phyloP scores from a whole-genome alignment of 306 rosid species.

The Acacia acuminata region DNA sequence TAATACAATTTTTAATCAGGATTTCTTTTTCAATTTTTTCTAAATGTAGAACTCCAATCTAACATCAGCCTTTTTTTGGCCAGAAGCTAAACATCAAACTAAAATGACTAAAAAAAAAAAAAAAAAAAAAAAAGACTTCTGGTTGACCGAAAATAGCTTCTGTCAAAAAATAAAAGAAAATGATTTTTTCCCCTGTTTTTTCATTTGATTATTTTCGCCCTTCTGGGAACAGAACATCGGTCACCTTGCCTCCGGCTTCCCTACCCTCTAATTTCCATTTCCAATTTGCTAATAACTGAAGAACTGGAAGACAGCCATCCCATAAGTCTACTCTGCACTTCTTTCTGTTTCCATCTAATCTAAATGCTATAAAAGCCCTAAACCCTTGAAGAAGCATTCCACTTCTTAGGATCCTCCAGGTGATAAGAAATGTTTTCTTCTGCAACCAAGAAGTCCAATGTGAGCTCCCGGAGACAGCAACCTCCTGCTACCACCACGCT shows the following conservation, averaged over 20 bases:
- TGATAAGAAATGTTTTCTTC: slow-evolving; percentile 67
- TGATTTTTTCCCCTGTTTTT: too few relatives aligned
- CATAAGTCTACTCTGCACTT: neutral
- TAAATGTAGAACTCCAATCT: too few relatives aligned
- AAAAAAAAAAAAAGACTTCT: too few relatives aligned
- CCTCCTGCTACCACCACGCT: slow-evolving; percentile 15
- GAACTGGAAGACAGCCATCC: neutral
- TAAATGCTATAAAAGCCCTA: slow-evolving; percentile 40
- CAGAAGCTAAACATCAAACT: too few relatives aligned
- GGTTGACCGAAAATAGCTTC: too few relatives aligned
- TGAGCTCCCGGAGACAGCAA: slow-evolving; percentile 37
- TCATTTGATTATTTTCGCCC: too few relatives aligned
- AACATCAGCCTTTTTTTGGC: too few relatives aligned
- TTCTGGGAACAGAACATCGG: neutral
- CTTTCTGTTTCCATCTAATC: slow-evolving; percentile 15
- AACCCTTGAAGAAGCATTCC: slow-evolving; percentile 33
- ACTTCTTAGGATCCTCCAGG: neutral
- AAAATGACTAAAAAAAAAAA: too few relatives aligned
- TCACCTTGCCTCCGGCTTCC: neutral
- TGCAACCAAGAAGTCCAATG: slow-evolving; percentile 64
- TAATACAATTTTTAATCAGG: too few relatives aligned
- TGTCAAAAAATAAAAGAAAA: too few relatives aligned
- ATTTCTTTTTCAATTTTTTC: too few relatives aligned
- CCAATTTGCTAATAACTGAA: neutral
- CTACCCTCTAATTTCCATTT: neutral